Percentiles rank a stretch among this genome's conserved stretches.
Evolutionary conservation across 73 alveolate species (phyloP).

Genomic region (Breviolum minutum): DNA sequence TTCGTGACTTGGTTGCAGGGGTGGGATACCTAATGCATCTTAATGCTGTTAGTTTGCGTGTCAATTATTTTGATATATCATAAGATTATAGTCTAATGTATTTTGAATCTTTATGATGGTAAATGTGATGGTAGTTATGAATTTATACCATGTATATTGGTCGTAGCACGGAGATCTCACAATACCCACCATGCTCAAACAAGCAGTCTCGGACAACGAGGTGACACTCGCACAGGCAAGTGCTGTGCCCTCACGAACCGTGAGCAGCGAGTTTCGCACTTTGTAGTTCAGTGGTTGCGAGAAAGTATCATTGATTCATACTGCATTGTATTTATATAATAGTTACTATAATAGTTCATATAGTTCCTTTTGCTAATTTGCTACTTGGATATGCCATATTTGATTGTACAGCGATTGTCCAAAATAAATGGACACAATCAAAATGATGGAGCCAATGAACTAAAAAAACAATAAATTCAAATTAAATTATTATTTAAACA

Average conservation of each 20-base stretch:
- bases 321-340: background rate
- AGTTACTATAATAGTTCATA: background rate
- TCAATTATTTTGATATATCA: no score
- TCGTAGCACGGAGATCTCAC: background rate
- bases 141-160: background rate
- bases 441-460: background rate
- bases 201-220: background rate
- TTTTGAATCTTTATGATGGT: background rate
- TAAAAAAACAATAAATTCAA: background rate
- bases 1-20: background rate
- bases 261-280: conserved; percentile 8
- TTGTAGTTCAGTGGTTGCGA: background rate
- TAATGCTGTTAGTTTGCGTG: no score
- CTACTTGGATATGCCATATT: background rate
- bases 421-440: no score
- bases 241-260: background rate
- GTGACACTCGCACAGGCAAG: background rate
- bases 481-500: background rate
- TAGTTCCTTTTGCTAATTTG: background rate
- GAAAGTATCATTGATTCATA: background rate
- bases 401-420: no score
- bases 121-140: background rate
- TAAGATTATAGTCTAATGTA: no score
- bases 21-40: no score
- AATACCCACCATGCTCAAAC: no score